phyloP scores from a whole-genome alignment of 129 eudicot genomes.

The Heracleum sosnowskyi region DNA sequence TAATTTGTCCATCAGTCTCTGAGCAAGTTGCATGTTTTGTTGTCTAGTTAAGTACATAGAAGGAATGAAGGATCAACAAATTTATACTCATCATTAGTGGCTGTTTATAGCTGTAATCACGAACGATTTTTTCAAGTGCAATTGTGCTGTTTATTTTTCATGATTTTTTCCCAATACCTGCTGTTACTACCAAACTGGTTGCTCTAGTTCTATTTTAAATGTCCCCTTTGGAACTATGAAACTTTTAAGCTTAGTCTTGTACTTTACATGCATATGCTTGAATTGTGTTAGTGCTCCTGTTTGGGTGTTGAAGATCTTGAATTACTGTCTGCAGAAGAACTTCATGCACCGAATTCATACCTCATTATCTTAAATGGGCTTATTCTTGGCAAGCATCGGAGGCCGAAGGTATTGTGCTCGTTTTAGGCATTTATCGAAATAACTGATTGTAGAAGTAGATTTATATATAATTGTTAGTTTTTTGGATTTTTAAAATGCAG shows the following conservation, averaged over 20 bases:
- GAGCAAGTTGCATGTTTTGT: not conserved
- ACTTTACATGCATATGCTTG: constrained; percentile 3
- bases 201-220: not conserved
- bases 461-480: not conserved
- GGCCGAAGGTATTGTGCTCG: constrained; percentile 49
- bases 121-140: not conserved
- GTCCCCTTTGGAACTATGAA: not conserved
- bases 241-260: not conserved
- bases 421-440: not conserved
- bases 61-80: not conserved
- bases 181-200: not conserved
- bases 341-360: constrained; percentile 70
- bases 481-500: not conserved
- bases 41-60: not conserved
- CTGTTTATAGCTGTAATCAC: not conserved
- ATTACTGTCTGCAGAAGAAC: constrained; percentile 77
- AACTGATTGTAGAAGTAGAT: not conserved
- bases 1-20: not conserved
- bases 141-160: not conserved
- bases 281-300: constrained; percentile 48
- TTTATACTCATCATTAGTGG: not conserved
- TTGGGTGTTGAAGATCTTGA: constrained; percentile 90
- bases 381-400: constrained; percentile 89
- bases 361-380: constrained; percentile 76
- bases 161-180: not conserved